phyloP scores from a whole-genome alignment of 1,284 basidiomycete genomes.

The Volvariella surrecta region DNA sequence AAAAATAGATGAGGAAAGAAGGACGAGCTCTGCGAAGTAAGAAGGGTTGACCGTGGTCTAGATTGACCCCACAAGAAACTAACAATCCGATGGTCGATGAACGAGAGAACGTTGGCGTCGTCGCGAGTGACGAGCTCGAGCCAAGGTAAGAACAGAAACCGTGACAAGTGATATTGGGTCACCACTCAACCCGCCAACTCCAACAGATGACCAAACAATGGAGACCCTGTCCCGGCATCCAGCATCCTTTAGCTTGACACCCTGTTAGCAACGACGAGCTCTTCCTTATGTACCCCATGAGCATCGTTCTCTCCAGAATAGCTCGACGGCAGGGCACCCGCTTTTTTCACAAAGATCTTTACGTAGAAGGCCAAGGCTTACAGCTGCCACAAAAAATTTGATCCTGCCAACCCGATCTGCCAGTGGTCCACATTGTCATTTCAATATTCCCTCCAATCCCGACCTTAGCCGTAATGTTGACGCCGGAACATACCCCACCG shows the following conservation, averaged over 20 bases:
- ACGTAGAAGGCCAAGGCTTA: too few relatives aligned
- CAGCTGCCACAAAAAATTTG: too few relatives aligned
- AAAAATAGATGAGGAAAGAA: constrained; percentile 23
- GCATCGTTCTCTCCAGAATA: too few relatives aligned
- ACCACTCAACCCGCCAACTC: constrained; percentile 10
- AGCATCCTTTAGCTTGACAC: background rate
- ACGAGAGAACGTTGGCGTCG: constrained; percentile 20
- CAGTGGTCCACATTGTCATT: too few relatives aligned
- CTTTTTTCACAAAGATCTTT: too few relatives aligned
- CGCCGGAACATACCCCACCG: too few relatives aligned
- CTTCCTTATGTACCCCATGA: too few relatives aligned
- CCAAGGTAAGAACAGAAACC: constrained; percentile 14
- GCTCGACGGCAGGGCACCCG: too few relatives aligned
- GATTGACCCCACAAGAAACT: constrained; percentile 20
- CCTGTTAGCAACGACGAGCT: background rate
- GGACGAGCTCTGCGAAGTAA: constrained; percentile 32
- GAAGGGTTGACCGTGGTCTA: constrained; percentile 21
- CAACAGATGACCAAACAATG: constrained; percentile 11
- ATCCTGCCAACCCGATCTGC: too few relatives aligned
- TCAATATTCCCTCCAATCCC: too few relatives aligned
- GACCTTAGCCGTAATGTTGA: too few relatives aligned
- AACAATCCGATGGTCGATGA: background rate
- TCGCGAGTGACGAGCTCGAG: constrained; percentile 22
- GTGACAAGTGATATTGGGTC: constrained; percentile 12
- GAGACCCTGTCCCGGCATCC: background rate